Base-by-base conservation (phyloP, 176 grass and related monocot species). In the Juncus inflexus region DNA sequence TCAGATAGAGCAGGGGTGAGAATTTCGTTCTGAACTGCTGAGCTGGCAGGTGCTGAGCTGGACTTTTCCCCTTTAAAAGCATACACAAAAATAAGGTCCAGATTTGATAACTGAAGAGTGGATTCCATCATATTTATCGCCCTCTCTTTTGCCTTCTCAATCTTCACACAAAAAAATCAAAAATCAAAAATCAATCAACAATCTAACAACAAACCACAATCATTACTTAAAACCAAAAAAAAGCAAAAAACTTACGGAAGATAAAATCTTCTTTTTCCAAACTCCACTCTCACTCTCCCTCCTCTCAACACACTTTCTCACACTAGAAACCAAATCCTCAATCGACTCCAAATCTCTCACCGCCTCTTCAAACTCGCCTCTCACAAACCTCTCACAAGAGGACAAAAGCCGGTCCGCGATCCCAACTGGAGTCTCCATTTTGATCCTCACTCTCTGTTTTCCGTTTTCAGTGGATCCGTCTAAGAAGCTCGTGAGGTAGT, bases 391-490 rank as follows among this genome's bases (percentile, higher is more conserved):
- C 81, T 89, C 77, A 74, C 85, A 99, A 73, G 88, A 99, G 53
- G 57, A 86, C 76, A 99, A 70, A 52, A 99, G 85, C 58, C 80
- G 79, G 69, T 92, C 88, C 54, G 88, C 84, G 80, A 99, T 99
- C 62, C 80, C 75, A 78, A 92, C 66, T 66, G 94, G 94, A 63
- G 94, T 89, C 74, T 99, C 94, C 83, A 99, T 84, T 63, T 99
- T 99, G 42, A 99, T 47, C 40, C 58, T 80, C 42, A 89, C 77
- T 67, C 88, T 99, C 69, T 92, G 85, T 78, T 84, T 89, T 50
- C 94, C 94, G 82, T 84, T 89, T 61, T 91, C 77, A 35, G 88
- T 99, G 37, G 94, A 92, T 69, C 85, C 89, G 83, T 99, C 94
- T 64, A 99, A 79, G 79, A 99, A 91, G 62, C 83, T 92, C 77